Evolutionary conservation across 2,329 filamentous ascomycete genomes (phyloP).

Genomic region (Chaetomiaceae sp.): DNA sequence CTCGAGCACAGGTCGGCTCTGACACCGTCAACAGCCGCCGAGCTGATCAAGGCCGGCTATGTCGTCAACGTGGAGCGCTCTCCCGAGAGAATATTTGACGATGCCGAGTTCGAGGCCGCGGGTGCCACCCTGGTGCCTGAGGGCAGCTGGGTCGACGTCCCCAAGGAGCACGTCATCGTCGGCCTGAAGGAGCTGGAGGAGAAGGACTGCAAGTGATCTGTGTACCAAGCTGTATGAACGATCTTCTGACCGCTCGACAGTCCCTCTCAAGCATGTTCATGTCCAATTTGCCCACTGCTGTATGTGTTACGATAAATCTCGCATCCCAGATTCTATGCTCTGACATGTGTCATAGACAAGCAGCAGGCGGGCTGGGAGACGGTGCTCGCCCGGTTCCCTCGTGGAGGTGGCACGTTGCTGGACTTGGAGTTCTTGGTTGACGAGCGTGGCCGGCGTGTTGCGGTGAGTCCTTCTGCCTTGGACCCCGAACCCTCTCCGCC

Average conservation of each 20-base stretch:
- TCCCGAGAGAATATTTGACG: conserved; percentile 59
- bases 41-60: conserved; percentile 63
- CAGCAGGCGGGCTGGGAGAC: conserved; percentile 71
- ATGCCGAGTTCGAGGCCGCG: conserved; percentile 54
- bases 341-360: conserved; percentile 44
- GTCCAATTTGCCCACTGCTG: conserved; percentile 60
- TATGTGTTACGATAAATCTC: conserved; percentile 8
- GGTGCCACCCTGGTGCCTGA: conserved; percentile 61
- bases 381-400: conserved; percentile 71
- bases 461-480: conserved; percentile 27
- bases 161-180: conserved; percentile 63
- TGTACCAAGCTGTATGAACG: not conserved
- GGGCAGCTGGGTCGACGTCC: conserved; percentile 62
- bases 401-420: conserved; percentile 68
- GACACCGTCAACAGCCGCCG: conserved; percentile 41
- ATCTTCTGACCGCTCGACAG: conserved; percentile 15
- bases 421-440: conserved; percentile 82
- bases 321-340: not conserved
- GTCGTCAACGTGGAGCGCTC: conserved; percentile 61
- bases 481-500: not conserved
- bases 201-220: conserved; percentile 50
- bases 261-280: conserved; percentile 66
- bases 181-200: conserved; percentile 74
- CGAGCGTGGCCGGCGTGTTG: conserved; percentile 62
- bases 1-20: conserved; percentile 49